These are phyloP conservation scores for Claviceps sp. DNA, from an alignment of 2,329 filamentous ascomycete species.

Conservation along the genomic window DNA sequence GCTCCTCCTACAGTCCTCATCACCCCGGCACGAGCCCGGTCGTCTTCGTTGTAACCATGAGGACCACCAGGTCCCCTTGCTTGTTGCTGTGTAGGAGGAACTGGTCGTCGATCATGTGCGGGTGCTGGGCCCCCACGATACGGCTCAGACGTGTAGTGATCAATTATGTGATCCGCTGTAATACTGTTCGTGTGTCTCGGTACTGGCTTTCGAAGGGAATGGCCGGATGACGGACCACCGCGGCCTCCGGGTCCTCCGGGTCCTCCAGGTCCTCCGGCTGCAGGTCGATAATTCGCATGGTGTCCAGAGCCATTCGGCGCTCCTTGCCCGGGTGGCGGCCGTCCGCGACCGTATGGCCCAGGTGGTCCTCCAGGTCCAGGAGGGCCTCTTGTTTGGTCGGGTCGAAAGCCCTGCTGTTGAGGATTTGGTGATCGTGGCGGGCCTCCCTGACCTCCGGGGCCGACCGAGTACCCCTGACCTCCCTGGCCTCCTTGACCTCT, in stretches of 20 bases:
- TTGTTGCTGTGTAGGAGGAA: slow-evolving; percentile 11
- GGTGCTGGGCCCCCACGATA: slow-evolving; percentile 10
- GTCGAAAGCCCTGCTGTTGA: slow-evolving; percentile 15
- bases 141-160: slow-evolving; percentile 21
- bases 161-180: slow-evolving; percentile 25
- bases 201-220: slow-evolving; percentile 17
- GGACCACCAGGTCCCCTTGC: slow-evolving; percentile 38
- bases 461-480: no score
- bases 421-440: slow-evolving; percentile 16
- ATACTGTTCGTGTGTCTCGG: slow-evolving; percentile 16
- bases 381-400: slow-evolving; percentile 10
- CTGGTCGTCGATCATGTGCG: slow-evolving; percentile 5
- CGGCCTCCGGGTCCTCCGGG: slow-evolving; percentile 12
- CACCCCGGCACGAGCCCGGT: slow-evolving; percentile 64
- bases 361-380: slow-evolving; percentile 9
- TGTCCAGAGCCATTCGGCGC: slow-evolving; percentile 8
- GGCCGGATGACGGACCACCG: slow-evolving; percentile 12
- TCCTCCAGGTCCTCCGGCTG: slow-evolving; percentile 12
- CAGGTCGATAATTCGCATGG: slow-evolving; percentile 13
- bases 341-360: slow-evolving; percentile 11
- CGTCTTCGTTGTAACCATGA: slow-evolving; percentile 31
- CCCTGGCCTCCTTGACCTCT: no score
- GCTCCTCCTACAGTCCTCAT: slow-evolving; percentile 61
- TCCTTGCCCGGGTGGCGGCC: slow-evolving; percentile 9
- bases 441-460: not conserved